phyloP scores from a whole-genome alignment of 2,329 filamentous ascomycete species.

The Metarhizium anisopliae region DNA sequence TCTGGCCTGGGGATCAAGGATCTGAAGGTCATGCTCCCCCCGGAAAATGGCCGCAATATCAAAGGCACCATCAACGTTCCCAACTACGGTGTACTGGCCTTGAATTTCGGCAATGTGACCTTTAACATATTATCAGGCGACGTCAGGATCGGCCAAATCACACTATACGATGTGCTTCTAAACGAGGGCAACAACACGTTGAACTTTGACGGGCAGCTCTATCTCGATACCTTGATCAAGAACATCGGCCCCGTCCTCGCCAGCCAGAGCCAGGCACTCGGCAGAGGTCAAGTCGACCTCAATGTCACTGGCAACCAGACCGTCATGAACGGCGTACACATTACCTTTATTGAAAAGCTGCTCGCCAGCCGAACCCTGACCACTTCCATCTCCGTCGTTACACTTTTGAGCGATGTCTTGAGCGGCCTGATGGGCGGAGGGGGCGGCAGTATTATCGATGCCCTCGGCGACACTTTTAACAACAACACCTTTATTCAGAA shows the following conservation, averaged over 20 bases:
- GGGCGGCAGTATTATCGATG: constrained; percentile 16
- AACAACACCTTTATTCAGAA: constrained; percentile 30
- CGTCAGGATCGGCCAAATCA: constrained; percentile 29
- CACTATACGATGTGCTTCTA: constrained; percentile 29
- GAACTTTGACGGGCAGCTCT: constrained; percentile 30
- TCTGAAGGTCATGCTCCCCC: constrained; percentile 29
- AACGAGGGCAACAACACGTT: constrained; percentile 33
- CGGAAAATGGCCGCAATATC: constrained; percentile 32
- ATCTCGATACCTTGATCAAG: constrained; percentile 28
- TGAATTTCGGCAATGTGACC: constrained; percentile 37
- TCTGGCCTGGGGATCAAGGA: constrained; percentile 28
- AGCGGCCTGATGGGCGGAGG: constrained; percentile 23
- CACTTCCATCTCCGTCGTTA: constrained; percentile 27
- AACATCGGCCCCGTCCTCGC: constrained; percentile 32
- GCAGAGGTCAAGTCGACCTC: constrained; percentile 30
- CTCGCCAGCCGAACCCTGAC: constrained; percentile 29
- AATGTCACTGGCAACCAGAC: constrained; percentile 32
- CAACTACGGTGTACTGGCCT: constrained; percentile 32
- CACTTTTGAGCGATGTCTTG: constrained; percentile 27
- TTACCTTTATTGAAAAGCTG: constrained; percentile 34
- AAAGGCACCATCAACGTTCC: constrained; percentile 33
- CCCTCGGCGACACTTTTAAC: constrained; percentile 28
- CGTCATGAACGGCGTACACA: constrained; percentile 30
- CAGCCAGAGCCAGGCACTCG: constrained; percentile 26
- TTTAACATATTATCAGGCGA: constrained; percentile 32